Percentiles rank a stretch among this genome's conserved stretches.
These are phyloP conservation scores for Pseudohyphozyma bogoriensis DNA, from an alignment of 768 basidiomycete species.

Conservation along the genomic window DNA sequence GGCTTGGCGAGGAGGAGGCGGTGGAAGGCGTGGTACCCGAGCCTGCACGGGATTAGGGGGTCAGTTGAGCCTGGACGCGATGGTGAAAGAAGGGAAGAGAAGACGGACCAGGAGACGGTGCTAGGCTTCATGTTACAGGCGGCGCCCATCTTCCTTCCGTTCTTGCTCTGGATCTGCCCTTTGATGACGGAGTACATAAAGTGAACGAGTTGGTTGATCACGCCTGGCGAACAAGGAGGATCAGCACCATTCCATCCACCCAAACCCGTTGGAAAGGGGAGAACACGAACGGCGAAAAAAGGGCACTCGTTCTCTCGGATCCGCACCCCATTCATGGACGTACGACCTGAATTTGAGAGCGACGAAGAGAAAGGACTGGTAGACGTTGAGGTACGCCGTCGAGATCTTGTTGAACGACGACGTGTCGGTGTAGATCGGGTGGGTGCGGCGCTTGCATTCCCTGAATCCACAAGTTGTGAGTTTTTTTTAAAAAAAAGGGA, in stretches of 20 bases:
- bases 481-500: neutral
- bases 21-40: conserved; percentile 70
- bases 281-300: conserved; percentile 51
- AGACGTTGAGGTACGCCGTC: conserved; percentile 67
- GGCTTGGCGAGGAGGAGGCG: conserved; percentile 51
- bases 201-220: conserved; percentile 52
- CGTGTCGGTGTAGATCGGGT: conserved; percentile 8
- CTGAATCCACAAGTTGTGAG: conserved; percentile 39
- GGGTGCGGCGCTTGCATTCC: conserved; percentile 52
- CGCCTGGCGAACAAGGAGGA: conserved; percentile 71
- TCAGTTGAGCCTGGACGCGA: neutral
- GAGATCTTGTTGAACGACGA: conserved; percentile 58
- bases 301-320: conserved; percentile 22
- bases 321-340: conserved; percentile 43
- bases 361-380: conserved; percentile 68
- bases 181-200: conserved; percentile 50
- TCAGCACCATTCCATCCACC: conserved; percentile 34
- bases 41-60: conserved; percentile 44
- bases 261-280: neutral
- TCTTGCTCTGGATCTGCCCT: conserved; percentile 43
- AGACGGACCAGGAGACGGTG: conserved; percentile 52
- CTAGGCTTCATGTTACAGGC: conserved; percentile 46
- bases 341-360: conserved; percentile 84
- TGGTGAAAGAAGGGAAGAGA: neutral
- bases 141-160: conserved; percentile 41